Conservation (phyloP, 169 alveolate species). For the Cryptosporidium ryanae region DNA sequence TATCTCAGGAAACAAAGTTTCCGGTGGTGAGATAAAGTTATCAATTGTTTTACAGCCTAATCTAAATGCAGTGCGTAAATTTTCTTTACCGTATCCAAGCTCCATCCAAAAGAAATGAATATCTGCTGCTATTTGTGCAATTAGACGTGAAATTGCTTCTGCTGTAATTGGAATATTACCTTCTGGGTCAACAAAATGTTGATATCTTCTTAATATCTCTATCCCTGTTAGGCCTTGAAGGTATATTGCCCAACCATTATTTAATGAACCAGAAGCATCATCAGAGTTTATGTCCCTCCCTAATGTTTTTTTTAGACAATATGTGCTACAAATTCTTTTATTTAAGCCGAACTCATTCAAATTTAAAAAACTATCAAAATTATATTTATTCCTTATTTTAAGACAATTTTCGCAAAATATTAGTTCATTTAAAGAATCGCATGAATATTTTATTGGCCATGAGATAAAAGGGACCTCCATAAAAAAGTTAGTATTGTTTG, state of each 20-base stretch:
- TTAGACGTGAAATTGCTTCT: slow-evolving; percentile 77
- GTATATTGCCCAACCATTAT: slow-evolving; percentile 61
- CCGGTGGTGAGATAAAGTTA: slow-evolving; percentile 76
- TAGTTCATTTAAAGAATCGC: neutral
- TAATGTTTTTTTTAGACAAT: slow-evolving; percentile 32
- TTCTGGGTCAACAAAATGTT: slow-evolving; percentile 28
- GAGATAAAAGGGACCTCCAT: slow-evolving; percentile 56
- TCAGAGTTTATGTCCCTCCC: slow-evolving; percentile 9
- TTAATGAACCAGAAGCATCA: neutral
- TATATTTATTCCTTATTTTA: slow-evolving; percentile 13
- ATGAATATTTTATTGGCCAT: slow-evolving; percentile 63
- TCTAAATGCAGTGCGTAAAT: slow-evolving; percentile 20
- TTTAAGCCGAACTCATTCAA: slow-evolving; percentile 9
- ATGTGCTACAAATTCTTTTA: slow-evolving; percentile 25
- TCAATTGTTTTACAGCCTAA: slow-evolving; percentile 56
- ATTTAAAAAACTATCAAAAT: slow-evolving; percentile 15
- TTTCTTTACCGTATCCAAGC: slow-evolving; percentile 19
- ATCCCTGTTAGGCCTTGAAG: slow-evolving; percentile 28
- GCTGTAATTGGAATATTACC: slow-evolving; percentile 75
- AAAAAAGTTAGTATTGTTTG: slow-evolving; percentile 27
- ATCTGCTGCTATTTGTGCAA: slow-evolving; percentile 77
- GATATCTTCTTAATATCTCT: slow-evolving; percentile 4
- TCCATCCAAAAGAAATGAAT: slow-evolving; percentile 64
- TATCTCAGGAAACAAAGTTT: slow-evolving; percentile 74
- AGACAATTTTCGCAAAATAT: slow-evolving; percentile 61